Evolutionary conservation across 208 protist genomes (phyloP).

Genomic region (Wallacemonas sp.): DNA sequence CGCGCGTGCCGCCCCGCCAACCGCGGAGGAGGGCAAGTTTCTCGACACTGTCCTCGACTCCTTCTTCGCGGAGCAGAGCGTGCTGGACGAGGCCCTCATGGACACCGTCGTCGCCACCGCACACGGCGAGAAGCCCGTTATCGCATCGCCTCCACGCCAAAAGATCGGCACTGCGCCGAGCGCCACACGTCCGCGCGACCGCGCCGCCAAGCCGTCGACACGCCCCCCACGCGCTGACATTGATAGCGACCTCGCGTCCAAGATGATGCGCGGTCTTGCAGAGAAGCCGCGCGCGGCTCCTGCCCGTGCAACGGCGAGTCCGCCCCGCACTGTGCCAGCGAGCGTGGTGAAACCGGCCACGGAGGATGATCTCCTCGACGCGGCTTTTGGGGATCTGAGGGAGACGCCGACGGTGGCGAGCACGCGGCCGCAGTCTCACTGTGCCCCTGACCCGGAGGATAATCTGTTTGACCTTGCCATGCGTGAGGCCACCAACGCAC

Average conservation of each 20-base stretch:
- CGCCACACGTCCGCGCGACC: no score
- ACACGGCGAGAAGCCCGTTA: not conserved
- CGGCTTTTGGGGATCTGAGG: not conserved
- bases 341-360: not conserved
- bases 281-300: not conserved
- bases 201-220: no score
- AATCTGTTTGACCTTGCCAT: slow-evolving; percentile 9
- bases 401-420: not conserved
- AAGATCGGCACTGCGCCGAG: not conserved
- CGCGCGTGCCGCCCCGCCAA: not conserved
- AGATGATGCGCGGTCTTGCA: slow-evolving; percentile 11
- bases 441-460: not conserved
- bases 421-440: not conserved
- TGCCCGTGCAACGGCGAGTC: not conserved
- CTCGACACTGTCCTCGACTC: slow-evolving; percentile 35
- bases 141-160: not conserved
- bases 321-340: no score
- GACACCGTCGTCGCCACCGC: slow-evolving; percentile 21
- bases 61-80: slow-evolving; percentile 39
- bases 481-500: slow-evolving; percentile 4
- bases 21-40: slow-evolving; percentile 16
- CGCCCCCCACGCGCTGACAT: not conserved
- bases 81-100: slow-evolving; percentile 37
- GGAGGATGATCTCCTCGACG: slow-evolving; percentile 8
- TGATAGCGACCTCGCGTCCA: slow-evolving; percentile 3